Conservation (phyloP, 2,329 filamentous ascomycete genomes). For the Ophiocordyceps robertsii region DNA sequence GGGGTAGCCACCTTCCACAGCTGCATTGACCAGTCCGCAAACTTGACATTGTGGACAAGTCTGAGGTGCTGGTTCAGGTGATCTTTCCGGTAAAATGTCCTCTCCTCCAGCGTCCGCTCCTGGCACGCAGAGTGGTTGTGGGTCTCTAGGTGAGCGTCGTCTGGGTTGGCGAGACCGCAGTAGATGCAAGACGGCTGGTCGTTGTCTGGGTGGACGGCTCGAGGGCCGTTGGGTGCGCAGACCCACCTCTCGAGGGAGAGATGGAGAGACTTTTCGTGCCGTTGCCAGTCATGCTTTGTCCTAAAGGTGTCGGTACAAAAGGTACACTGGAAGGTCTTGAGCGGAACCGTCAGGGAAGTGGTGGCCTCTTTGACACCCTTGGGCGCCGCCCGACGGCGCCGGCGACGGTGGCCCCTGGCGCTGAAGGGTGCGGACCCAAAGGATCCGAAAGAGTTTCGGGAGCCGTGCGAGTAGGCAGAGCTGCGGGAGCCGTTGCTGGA, state of each 20-base stretch:
- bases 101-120: conserved; percentile 47
- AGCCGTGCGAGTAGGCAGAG: conserved; percentile 45
- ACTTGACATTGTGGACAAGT: conserved; percentile 50
- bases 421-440: conserved; percentile 30
- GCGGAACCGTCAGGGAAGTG: conserved; percentile 23
- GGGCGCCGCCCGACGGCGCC: conserved; percentile 28
- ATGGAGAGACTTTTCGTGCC: conserved; percentile 57
- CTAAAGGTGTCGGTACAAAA: conserved; percentile 57
- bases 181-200: conserved; percentile 44
- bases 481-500: conserved; percentile 45
- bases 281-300: conserved; percentile 57
- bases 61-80: conserved; percentile 53
- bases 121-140: conserved; percentile 53
- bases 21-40: conserved; percentile 49
- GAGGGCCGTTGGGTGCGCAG: conserved; percentile 44
- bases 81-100: conserved; percentile 54
- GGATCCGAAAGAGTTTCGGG: conserved; percentile 41
- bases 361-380: conserved; percentile 21
- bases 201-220: conserved; percentile 43
- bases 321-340: conserved; percentile 51
- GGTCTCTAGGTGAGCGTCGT: conserved; percentile 39
- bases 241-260: conserved; percentile 54
- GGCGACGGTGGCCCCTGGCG: conserved; percentile 32
- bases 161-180: conserved; percentile 41
- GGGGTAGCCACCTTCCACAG: conserved; percentile 46